Base-by-base conservation (phyloP, 768 basidiomycete species). In the Mycena latifolia region DNA sequence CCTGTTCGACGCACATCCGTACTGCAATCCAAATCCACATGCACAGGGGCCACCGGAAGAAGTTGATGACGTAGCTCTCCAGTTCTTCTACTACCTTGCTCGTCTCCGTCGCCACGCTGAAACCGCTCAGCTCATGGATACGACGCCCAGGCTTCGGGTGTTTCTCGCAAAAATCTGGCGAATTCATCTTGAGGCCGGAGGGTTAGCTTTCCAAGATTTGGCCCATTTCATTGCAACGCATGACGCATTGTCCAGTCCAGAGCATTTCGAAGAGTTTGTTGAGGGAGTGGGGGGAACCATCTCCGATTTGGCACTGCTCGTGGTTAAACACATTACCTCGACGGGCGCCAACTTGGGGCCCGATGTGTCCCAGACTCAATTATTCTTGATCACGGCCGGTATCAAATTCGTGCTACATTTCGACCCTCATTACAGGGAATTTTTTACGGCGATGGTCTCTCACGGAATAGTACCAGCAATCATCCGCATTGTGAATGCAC, bases 101-200 rank as follows among this genome's bases (percentile, higher is more conserved):
- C 29, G 45, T 3, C 22, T 57, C n/a, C 22, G 25, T 6, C 15
- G 4, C 0, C 28, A 57, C 43, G 29, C 20, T 3, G 6, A 6
- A 8, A 55, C 55, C 25, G 41, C 27, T 14, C 5, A 12, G 9
- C 28, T 57, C n/a, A 47, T 57, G 3, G 2, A 57, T 20, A 33
- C 45, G 9, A 33, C 55, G 9, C 45, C 55, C 28, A n/a, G 55
- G n/a, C n/a, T 47, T 4, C 45, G 55, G 3, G 31, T 35, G n/a
- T 31, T 57, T 18, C 0, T 57, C 2, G 55, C 29, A n/a, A 57
- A 56, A 47, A 57, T 33, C 10, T 57, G 55, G 55, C 10, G 22
- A 1, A 24, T 33, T 10, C 20, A 9, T 6, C 4, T 43, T 20
- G 20, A 43, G 41, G 7, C 41, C 5, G 11, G 7, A 20, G 18